A percentile compares a stretch with the other conserved stretches of the same genome.
phyloP scores from a whole-genome alignment of 371 early-diverging fungal genomes.

The Batkoa obscura region DNA sequence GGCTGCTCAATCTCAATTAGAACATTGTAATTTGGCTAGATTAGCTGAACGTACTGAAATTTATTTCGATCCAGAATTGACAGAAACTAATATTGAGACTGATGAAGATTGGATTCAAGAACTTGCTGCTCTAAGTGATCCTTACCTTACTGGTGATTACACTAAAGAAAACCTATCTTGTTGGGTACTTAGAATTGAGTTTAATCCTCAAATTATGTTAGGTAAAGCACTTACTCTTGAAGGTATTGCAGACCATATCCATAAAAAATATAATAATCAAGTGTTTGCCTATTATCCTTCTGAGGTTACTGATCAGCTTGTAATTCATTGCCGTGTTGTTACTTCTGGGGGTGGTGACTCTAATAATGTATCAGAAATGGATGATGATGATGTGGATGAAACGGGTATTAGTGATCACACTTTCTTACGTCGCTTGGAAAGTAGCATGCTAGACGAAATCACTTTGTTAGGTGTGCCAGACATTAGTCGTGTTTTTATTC shows the following conservation, averaged over 20 bases:
- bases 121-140: constrained; percentile 80
- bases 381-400: constrained; percentile 20
- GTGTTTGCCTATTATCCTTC: constrained; percentile 30
- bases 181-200: constrained; percentile 88
- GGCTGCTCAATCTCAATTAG: constrained; percentile 74
- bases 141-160: constrained; percentile 31
- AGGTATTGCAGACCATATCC: constrained; percentile 44
- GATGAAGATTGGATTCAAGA: constrained; percentile 86
- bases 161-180: constrained; percentile 42
- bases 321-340: constrained; percentile 83
- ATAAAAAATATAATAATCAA: constrained; percentile 50
- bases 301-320: constrained; percentile 84
- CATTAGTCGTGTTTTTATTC: constrained; percentile 85
- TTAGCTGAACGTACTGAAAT: constrained; percentile 80
- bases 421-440: constrained; percentile 70
- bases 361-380: constrained; percentile 31
- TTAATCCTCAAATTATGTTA: constrained; percentile 74
- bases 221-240: constrained; percentile 82
- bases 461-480: constrained; percentile 79
- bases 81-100: constrained; percentile 67
- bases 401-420: constrained; percentile 66
- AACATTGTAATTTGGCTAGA: constrained; percentile 78
- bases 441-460: constrained; percentile 67
- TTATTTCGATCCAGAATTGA: constrained; percentile 92
- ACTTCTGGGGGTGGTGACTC: constrained; percentile 14